Conservation (phyloP, 768 basidiomycete species). For the Leccinum longicurvipes region DNA sequence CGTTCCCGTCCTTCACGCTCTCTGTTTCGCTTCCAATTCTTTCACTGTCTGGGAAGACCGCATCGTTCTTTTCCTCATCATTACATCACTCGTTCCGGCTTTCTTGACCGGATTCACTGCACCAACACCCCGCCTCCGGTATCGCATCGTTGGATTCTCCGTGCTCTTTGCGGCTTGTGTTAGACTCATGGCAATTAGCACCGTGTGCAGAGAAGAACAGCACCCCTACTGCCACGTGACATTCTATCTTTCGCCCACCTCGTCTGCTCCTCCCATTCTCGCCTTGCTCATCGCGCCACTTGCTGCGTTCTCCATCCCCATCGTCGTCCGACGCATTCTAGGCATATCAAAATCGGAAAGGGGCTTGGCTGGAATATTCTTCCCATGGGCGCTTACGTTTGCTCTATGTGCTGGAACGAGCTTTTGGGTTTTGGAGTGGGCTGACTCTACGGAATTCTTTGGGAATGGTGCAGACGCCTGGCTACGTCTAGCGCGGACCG, state of each 20-base stretch:
- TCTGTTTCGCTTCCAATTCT: slow-evolving; percentile 88
- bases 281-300: slow-evolving; percentile 60
- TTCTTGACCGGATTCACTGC: slow-evolving; percentile 63
- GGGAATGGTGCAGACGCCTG: slow-evolving; percentile 39
- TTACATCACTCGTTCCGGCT: slow-evolving; percentile 59
- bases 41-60: slow-evolving; percentile 98
- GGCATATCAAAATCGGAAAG: slow-evolving; percentile 67
- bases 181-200: slow-evolving; percentile 76
- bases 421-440: slow-evolving; percentile 85
- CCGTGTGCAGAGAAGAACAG: slow-evolving; percentile 94
- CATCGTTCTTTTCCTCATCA: slow-evolving; percentile 68
- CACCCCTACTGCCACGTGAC: slow-evolving; percentile 86
- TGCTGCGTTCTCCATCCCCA: slow-evolving; percentile 55
- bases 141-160: slow-evolving; percentile 73
- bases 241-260: slow-evolving; percentile 75
- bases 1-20: slow-evolving; percentile 62
- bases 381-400: slow-evolving; percentile 56
- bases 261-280: slow-evolving; percentile 59
- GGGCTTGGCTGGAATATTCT: slow-evolving; percentile 63
- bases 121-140: slow-evolving; percentile 64
- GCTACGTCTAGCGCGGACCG: slow-evolving; percentile 55
- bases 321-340: slow-evolving; percentile 53
- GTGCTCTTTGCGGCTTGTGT: slow-evolving; percentile 62
- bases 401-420: slow-evolving; percentile 55
- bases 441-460: slow-evolving; percentile 52